Evolutionary conservation across 768 basidiomycete genomes (phyloP), one percentile per base, ranked within the genome.

Genomic region (Candolleomyces aberdarensis): DNA sequence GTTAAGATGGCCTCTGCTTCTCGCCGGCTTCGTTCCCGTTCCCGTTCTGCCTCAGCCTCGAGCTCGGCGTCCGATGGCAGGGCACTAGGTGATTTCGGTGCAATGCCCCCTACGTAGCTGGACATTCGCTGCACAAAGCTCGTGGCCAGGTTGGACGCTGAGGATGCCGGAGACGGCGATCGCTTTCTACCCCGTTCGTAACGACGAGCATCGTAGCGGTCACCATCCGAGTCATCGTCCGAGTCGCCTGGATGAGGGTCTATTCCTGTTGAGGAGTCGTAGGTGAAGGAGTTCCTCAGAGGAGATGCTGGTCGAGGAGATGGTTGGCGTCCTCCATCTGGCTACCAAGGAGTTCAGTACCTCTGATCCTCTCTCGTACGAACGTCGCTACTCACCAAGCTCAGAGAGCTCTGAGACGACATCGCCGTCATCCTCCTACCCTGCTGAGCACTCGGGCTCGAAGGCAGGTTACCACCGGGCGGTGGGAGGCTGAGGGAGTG

Each of bases 1-100:
- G 80, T 86, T 31, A 94, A 74, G 63, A 94, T 94, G 1, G 78
- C 80, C 70, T 94, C 92, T 0, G 92, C 92, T 69, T 93, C 91
- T 43, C 85, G 78, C 60, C 92, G 76, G 64, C 87, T 89, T 47
- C 79, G 76, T 65, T 93, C 92, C 48, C 92, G 83, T 70, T 93
- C 91, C 29, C 85, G 76, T 61, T 88, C 83, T 9, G 90, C 91
- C 63, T 92, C 88, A 2, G 89, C 90, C 72, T 93, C 92, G 9
- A 94, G 73, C 69, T 94, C 89, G 0, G 87, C 89, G 67, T 92
- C 90, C 1, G 87, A 83, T 2, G 83, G 89, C 67, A 81, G 72
- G 5, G 65, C 64, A 36, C 67, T 64, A 7, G 76, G 72, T 7
- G 78, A 74, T 47, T 78, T 78, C 15, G 75, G 75, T 6, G 80